These are phyloP conservation scores for Bipolaris cookei DNA, from an alignment of 2,329 filamentous ascomycete genomes.

Conservation along the genomic window DNA sequence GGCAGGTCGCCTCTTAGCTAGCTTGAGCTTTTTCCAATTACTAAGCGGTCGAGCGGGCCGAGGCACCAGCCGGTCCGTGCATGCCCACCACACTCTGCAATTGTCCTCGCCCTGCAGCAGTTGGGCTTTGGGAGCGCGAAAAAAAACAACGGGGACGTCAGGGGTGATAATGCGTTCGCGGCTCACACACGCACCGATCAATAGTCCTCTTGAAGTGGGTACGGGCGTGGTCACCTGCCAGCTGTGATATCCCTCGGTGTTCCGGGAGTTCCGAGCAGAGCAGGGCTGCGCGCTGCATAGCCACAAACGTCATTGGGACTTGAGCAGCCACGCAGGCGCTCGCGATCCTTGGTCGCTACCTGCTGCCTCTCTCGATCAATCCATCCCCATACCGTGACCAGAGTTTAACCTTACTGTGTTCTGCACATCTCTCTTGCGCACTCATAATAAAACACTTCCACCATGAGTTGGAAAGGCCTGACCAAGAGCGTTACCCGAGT, in stretches of 20 bases:
- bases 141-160: not conserved
- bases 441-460: conserved; percentile 4
- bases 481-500: conserved; percentile 88
- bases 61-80: conserved; percentile 2
- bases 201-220: not conserved
- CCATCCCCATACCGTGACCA: conserved; percentile 4
- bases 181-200: not conserved
- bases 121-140: not conserved
- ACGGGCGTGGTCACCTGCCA: conserved; percentile 3
- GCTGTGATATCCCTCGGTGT: conserved; percentile 6
- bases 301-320: conserved; percentile 17
- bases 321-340: conserved; percentile 31
- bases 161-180: not conserved
- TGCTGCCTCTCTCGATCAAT: conserved; percentile 6
- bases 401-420: conserved; percentile 1
- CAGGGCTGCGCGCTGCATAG: conserved; percentile 12
- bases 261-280: conserved; percentile 12
- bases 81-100: not conserved
- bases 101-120: not conserved
- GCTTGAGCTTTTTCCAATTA: conserved; percentile 4
- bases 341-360: conserved; percentile 32
- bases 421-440: conserved; percentile 15
- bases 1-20: conserved; percentile 9
- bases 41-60: conserved; percentile 2
- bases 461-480: conserved; percentile 97